Conservation (phyloP, 129 eudicot species). For the Ambrosia artemisiifolia region DNA sequence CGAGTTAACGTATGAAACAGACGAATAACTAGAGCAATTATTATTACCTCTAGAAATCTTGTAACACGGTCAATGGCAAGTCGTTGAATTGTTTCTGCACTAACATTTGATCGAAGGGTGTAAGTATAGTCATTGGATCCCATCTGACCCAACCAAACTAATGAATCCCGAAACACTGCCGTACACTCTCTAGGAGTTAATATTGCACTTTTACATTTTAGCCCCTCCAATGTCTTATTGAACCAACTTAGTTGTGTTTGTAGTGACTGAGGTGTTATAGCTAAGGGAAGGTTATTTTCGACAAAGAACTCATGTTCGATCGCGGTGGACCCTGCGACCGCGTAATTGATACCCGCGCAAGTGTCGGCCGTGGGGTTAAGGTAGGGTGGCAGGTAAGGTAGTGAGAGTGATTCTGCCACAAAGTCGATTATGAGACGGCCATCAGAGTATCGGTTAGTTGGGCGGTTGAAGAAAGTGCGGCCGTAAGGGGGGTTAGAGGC, state of each 20-base stretch:
- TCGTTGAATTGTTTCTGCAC: constrained; percentile 35
- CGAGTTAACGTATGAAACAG: too few relatives aligned
- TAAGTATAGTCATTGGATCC: too few relatives aligned
- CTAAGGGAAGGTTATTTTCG: constrained; percentile 48
- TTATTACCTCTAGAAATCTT: too few relatives aligned
- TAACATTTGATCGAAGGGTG: constrained; percentile 29
- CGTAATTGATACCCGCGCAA: constrained; percentile 55
- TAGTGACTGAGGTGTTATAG: constrained; percentile 55
- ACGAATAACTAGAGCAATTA: background rate
- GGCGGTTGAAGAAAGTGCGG: constrained; percentile 67
- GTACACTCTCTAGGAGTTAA: constrained; percentile 36
- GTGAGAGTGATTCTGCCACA: constrained; percentile 42
- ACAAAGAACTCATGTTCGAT: constrained; percentile 52
- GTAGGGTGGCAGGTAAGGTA: constrained; percentile 71
- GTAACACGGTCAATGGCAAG: constrained; percentile 36
- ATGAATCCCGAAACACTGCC: constrained; percentile 48
- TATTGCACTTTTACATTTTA: constrained; percentile 33
- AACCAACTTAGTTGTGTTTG: constrained; percentile 69
- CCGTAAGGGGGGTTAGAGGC: constrained; percentile 79
- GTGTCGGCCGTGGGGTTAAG: constrained; percentile 28
- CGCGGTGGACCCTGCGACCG: constrained; percentile 79
- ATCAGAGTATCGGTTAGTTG: constrained; percentile 81
- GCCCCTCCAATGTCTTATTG: constrained; percentile 31
- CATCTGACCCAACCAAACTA: too few relatives aligned
- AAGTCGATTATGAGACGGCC: constrained; percentile 81